These are phyloP conservation scores for Oxyria digyna DNA, from an alignment of 148 eudicot species.

Conservation along the genomic window DNA sequence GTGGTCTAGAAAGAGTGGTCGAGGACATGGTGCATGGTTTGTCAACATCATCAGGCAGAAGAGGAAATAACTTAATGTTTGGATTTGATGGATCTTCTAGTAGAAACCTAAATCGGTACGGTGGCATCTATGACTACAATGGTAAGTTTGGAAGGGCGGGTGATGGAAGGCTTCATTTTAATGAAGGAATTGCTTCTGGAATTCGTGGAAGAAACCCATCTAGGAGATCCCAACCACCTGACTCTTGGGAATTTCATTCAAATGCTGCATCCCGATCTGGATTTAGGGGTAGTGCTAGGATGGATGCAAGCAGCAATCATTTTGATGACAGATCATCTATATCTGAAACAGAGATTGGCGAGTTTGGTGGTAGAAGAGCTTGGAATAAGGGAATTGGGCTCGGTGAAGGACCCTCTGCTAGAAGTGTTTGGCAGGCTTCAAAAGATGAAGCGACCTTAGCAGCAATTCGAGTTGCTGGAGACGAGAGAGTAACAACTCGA, in stretches of 20 bases:
- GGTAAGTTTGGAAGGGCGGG: conserved; percentile 33
- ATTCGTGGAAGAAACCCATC: conserved; percentile 17
- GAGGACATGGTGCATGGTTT: conserved; percentile 95
- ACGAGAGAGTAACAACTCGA: conserved; percentile 66
- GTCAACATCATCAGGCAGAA: conserved; percentile 55
- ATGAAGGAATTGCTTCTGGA: conserved; percentile 39
- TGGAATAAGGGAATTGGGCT: conserved; percentile 71
- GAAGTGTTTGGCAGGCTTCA: conserved; percentile 98
- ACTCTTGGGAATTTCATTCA: conserved; percentile 46
- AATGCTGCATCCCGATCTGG: conserved; percentile 14
- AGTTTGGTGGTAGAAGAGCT: conserved; percentile 47
- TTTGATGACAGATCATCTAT: conserved; percentile 55
- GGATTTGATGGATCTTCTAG: conserved; percentile 73
- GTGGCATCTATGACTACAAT: conserved; percentile 52
- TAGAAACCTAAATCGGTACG: conserved; percentile 50
- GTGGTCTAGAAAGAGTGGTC: conserved; percentile 91
- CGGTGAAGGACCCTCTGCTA: conserved; percentile 96
- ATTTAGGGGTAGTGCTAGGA: no score
- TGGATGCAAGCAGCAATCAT: conserved; percentile 19
- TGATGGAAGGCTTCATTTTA: conserved; percentile 52
- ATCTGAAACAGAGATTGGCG: conserved; percentile 58
- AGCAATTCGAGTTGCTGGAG: conserved; percentile 89
- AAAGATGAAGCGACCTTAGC: conserved; percentile 96
- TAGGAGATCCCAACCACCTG: conserved; percentile 60
- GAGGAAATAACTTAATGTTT: conserved; percentile 40